A percentile compares a stretch with the other conserved stretches of the same genome.
Conservation (phyloP, 2,329 filamentous ascomycete species). For the Ampelomyces quisqualis region DNA sequence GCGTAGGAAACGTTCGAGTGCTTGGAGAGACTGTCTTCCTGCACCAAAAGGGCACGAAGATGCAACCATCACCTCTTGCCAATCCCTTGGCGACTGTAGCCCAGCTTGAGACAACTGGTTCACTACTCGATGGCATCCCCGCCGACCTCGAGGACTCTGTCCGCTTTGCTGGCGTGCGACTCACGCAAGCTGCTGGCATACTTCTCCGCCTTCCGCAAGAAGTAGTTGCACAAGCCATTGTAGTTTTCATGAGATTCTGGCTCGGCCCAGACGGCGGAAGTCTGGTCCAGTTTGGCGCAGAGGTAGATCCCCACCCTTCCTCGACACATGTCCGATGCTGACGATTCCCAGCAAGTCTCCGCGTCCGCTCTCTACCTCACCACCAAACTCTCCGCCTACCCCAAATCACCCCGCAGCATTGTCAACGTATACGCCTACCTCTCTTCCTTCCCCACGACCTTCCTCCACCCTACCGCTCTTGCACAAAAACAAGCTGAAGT, state of each 20-base stretch:
- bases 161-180: slow-evolving; percentile 68
- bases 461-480: slow-evolving; percentile 47
- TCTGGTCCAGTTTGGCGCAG: slow-evolving; percentile 52
- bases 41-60: too few species aligned
- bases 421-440: slow-evolving; percentile 86
- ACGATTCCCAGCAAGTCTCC: slow-evolving; percentile 68
- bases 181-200: slow-evolving; percentile 77
- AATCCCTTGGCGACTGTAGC: slow-evolving; percentile 72
- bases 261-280: slow-evolving; percentile 57
- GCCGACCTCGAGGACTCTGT: slow-evolving; percentile 69
- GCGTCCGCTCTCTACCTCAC: slow-evolving; percentile 78
- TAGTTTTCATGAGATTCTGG: slow-evolving; percentile 81
- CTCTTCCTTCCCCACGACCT: slow-evolving; percentile 60
- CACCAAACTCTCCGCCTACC: slow-evolving; percentile 76
- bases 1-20: slow-evolving; percentile 10
- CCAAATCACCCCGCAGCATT: slow-evolving; percentile 75
- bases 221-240: slow-evolving; percentile 79
- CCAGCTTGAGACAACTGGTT: slow-evolving; percentile 63
- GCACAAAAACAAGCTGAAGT: slow-evolving; percentile 25
- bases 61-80: slow-evolving; percentile 50
- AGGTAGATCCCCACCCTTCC: slow-evolving; percentile 54
- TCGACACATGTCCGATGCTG: slow-evolving; percentile 5
- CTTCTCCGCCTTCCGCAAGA: slow-evolving; percentile 83
- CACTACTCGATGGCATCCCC: slow-evolving; percentile 60
- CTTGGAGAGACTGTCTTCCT: too few species aligned